Evolutionary conservation across 495 filamentous ascomycete species (phyloP), one percentile per base, ranked within the genome.

Genomic region (Hypoxylon lienhwacheense): DNA sequence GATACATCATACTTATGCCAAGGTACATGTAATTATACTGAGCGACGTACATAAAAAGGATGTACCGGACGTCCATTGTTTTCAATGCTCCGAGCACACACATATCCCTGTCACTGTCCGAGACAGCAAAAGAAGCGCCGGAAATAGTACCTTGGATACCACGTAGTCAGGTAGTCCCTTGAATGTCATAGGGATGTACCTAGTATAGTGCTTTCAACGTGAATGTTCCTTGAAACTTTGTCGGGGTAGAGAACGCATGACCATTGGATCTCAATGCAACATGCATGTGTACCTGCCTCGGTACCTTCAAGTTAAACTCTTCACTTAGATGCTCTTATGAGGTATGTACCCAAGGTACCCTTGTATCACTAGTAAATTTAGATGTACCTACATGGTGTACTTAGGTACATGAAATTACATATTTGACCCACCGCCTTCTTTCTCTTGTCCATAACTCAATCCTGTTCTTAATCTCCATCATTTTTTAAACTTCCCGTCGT

Each of bases 61-160:
- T n/a, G n/a, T n/a, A n/a, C n/a, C n/a, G n/a, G n/a, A n/a, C n/a
- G n/a, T n/a, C n/a, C n/a, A n/a, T n/a, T n/a, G n/a, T n/a, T n/a
- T n/a, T n/a, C n/a, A n/a, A n/a, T n/a, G n/a, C n/a, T n/a, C n/a
- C n/a, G n/a, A n/a, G n/a, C n/a, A n/a, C n/a, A n/a, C n/a, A n/a
- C n/a, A n/a, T n/a, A n/a, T n/a, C n/a, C n/a, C n/a, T n/a, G n/a
- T 12, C 28, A 39, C 33, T 16, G 36, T 49, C 56, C 56, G 45
- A 61, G 53, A 61, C 50, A 55, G 16, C 39, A 51, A 49, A 17
- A 60, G 45, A 53, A 43, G 55, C 48, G 25, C 55, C 50, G 33
- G 56, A 60, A 60, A 54, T 60, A 60, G 48, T 39, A 42, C 49
- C 48, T 17, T 24, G 34, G n/a, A n/a, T n/a, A n/a, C n/a, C n/a